Conservation (phyloP, 257 asterid genomes). For the Anisodus acutangulus region DNA sequence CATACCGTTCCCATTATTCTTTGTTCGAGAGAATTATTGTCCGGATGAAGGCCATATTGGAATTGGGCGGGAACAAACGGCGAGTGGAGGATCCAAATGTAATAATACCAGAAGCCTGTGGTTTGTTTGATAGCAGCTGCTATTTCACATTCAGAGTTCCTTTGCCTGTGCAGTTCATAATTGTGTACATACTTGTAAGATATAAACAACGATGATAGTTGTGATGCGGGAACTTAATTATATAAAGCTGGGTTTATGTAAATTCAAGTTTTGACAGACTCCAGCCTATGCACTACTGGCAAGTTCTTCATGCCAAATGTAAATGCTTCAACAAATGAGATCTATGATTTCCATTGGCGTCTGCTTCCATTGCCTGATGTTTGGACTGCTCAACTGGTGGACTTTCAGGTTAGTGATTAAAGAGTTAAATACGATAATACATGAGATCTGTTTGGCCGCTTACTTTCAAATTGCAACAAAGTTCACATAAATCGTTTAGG, state of each 20-base stretch:
- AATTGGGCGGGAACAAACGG: not conserved
- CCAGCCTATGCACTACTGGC: not conserved
- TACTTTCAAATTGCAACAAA: not conserved
- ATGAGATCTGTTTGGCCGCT: not conserved
- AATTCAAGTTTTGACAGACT: conserved; percentile 50
- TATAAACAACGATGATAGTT: conserved; percentile 43
- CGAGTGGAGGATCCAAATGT: conserved; percentile 32
- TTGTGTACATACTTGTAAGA: conserved; percentile 48
- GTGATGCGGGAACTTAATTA: conserved; percentile 47
- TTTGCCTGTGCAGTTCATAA: conserved; percentile 35
- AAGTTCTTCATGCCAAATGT: conserved; percentile 14
- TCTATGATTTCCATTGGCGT: not conserved
- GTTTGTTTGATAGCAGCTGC: conserved; percentile 45
- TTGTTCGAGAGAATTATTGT: not conserved
- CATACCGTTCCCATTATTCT: not conserved
- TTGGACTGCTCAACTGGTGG: not conserved
- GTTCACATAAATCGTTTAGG: not conserved
- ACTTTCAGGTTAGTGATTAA: not conserved
- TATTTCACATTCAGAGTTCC: conserved; percentile 34
- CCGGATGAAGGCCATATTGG: not conserved
- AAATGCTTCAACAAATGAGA: conserved; percentile 8
- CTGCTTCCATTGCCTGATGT: not conserved
- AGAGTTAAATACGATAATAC: not conserved
- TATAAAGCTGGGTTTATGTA: conserved; percentile 40
- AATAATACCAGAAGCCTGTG: conserved; percentile 29